Evolutionary conservation across 305 asterid species (phyloP).

Genomic region (Fraxinus latifolia): DNA sequence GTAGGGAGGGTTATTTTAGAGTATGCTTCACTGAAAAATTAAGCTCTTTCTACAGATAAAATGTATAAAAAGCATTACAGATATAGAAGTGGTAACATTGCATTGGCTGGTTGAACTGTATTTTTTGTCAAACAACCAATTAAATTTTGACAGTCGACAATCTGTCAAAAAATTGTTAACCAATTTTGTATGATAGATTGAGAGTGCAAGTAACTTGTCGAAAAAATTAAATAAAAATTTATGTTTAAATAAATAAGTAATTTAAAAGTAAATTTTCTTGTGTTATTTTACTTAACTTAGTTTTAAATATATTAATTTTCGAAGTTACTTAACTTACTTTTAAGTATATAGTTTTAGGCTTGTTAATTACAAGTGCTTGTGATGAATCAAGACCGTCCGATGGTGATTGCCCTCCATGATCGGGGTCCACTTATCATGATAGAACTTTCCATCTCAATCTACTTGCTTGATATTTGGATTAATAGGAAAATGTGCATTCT

Average conservation of each 20-base stretch:
- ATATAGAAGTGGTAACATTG: neutral
- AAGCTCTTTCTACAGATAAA: neutral
- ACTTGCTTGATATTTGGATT: neutral
- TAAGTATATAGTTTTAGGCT: too few species aligned
- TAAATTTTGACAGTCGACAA: neutral
- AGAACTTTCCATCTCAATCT: slow-evolving; percentile 2
- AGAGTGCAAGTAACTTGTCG: neutral
- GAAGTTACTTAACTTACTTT: neutral
- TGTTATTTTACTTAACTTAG: neutral
- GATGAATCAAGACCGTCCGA: neutral
- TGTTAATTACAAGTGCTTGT: neutral
- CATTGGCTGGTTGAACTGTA: neutral
- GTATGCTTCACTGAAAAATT: neutral
- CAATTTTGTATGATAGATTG: neutral
- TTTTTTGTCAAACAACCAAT: neutral
- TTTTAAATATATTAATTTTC: too few species aligned
- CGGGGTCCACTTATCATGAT: slow-evolving; percentile 13
- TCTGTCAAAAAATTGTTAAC: too few species aligned
- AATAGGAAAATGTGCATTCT: neutral
- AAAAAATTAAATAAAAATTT: too few species aligned
- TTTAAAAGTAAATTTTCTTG: neutral
- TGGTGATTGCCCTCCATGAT: slow-evolving; percentile 1
- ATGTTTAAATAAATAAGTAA: too few species aligned
- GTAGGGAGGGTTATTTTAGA: neutral
- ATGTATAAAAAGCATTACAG: neutral